phyloP scores from a whole-genome alignment of 257 asterid species.

The Salvia hispanica region DNA sequence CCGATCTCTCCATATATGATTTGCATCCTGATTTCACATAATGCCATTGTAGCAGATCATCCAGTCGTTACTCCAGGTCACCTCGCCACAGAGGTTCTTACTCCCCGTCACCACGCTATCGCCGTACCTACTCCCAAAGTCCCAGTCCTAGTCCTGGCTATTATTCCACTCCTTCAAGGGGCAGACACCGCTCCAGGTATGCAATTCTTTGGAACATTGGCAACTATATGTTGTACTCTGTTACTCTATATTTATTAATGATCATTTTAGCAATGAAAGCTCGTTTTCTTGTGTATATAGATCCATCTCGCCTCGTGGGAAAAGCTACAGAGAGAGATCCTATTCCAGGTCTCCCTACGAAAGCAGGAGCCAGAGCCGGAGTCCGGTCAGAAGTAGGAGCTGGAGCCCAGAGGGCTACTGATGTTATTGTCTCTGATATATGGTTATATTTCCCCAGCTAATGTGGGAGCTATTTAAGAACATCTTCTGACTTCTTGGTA shows the following conservation, averaged over 20 bases:
- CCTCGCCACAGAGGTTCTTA: constrained; percentile 29
- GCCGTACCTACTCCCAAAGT: constrained; percentile 36
- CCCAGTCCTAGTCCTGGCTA: constrained; percentile 43
- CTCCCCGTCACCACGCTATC: constrained; percentile 31
- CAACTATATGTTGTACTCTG: no score
- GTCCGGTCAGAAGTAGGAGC: constrained; percentile 15
- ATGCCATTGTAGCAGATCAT: constrained; percentile 18
- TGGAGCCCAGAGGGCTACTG: constrained; percentile 29
- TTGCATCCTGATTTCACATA: background rate
- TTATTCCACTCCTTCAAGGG: constrained; percentile 37
- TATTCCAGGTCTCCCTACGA: constrained; percentile 47
- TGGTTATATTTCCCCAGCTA: background rate
- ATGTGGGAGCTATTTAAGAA: background rate
- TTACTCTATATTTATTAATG: background rate
- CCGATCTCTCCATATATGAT: background rate
- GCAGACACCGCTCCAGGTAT: constrained; percentile 41
- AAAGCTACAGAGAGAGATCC: constrained; percentile 46
- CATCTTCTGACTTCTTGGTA: background rate
- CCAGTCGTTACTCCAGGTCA: constrained; percentile 27
- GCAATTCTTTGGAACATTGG: background rate
- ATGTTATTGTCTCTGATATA: background rate
- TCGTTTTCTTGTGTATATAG: constrained; percentile 23
- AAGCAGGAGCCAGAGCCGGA: constrained; percentile 44
- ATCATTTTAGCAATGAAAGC: background rate
- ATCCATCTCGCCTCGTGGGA: constrained; percentile 44